These are phyloP conservation scores for Lithocarpus polystachyus DNA, from an alignment of 306 rosid genomes.

Conservation along the genomic window DNA sequence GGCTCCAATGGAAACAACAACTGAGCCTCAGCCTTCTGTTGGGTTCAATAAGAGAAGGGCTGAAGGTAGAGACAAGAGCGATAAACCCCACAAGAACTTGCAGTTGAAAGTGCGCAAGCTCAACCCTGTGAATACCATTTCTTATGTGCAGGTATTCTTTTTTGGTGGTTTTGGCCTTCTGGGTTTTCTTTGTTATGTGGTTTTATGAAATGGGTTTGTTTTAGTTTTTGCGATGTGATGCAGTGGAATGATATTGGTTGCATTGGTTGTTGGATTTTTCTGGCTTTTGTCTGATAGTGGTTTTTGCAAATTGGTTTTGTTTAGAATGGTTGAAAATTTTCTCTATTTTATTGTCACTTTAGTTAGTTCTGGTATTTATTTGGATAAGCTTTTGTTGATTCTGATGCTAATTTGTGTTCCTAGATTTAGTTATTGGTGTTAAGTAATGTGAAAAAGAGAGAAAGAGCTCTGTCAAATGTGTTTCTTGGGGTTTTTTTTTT, in stretches of 20 bases:
- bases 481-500: background rate
- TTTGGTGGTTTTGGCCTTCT: background rate
- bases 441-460: background rate
- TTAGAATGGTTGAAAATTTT: background rate
- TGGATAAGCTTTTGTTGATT: background rate
- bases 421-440: background rate
- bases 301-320: background rate
- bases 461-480: background rate
- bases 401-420: background rate
- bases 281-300: background rate
- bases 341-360: background rate
- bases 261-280: background rate
- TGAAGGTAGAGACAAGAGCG: slow-evolving; percentile 57
- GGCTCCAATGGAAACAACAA: slow-evolving; percentile 32
- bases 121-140: slow-evolving; percentile 65
- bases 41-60: slow-evolving; percentile 78
- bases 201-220: background rate
- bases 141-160: slow-evolving; percentile 61
- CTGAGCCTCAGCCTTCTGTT: slow-evolving; percentile 6
- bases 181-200: background rate
- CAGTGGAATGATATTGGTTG: background rate
- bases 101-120: slow-evolving; percentile 60
- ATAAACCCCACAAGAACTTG: slow-evolving; percentile 45
- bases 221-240: background rate
- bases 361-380: background rate